Percentiles rank a stretch among this genome's conserved stretches.
phyloP scores from a whole-genome alignment of 106 monocot genomes.

The Dactylorhiza incarnata region DNA sequence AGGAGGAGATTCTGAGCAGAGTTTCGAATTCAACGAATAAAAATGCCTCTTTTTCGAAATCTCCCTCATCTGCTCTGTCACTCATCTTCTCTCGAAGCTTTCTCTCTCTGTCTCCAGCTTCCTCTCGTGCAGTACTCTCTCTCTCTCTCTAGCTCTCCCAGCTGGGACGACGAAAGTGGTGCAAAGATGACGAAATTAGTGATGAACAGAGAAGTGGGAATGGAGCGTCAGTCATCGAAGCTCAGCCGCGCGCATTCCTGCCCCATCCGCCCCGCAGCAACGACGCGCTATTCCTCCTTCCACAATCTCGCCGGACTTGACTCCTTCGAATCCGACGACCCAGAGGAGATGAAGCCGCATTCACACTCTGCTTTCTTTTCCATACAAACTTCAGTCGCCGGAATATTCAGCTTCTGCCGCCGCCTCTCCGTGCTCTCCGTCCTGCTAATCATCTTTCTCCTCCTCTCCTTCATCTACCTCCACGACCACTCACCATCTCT shows the following conservation, averaged over 20 bases:
- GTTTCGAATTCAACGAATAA: neutral
- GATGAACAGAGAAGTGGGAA: constrained; percentile 8
- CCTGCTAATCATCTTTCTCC: too few species aligned
- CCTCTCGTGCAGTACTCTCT: too few species aligned
- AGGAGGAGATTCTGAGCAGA: too few species aligned
- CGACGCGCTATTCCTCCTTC: constrained; percentile 45
- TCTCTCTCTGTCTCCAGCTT: too few species aligned
- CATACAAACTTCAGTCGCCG: neutral
- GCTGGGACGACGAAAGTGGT: too few species aligned
- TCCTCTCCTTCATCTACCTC: too few species aligned
- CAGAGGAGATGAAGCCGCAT: constrained; percentile 1
- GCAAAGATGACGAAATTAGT: too few species aligned
- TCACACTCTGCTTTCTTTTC: neutral
- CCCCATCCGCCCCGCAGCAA: too few species aligned
- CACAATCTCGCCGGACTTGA: constrained; percentile 27
- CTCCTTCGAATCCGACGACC: neutral
- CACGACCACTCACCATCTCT: neutral
- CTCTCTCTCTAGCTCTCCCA: too few species aligned
- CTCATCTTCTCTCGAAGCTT: neutral
- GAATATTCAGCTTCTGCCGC: too few species aligned
- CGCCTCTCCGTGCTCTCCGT: too few species aligned
- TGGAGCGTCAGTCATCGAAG: constrained; percentile 15
- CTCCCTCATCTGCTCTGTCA: too few species aligned
- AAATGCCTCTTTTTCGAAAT: neutral
- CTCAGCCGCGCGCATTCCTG: constrained; percentile 50